Percentiles rank a stretch among this genome's conserved stretches.
These are phyloP conservation scores for Aspergillus fumigatus DNA, from an alignment of 2,329 filamentous ascomycete species.

Conservation along the genomic window DNA sequence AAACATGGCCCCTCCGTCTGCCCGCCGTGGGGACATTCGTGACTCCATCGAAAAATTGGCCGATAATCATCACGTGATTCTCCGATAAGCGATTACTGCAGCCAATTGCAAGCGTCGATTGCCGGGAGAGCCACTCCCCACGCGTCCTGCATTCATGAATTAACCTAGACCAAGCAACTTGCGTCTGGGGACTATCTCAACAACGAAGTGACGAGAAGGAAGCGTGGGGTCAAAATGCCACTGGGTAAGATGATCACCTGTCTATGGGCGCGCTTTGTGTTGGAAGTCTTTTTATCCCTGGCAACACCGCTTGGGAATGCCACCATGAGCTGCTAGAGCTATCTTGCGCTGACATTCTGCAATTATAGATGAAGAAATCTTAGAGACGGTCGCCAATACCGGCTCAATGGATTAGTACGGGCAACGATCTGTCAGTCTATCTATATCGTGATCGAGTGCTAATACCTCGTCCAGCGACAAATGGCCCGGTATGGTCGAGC, in stretches of 20 bases:
- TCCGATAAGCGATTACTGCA: conserved; percentile 17
- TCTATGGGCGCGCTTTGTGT: neutral
- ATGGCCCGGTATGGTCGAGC: conserved; percentile 65
- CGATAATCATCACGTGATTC: conserved; percentile 19
- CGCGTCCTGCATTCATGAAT: conserved; percentile 1
- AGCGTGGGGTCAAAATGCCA: neutral
- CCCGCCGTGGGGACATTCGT: conserved; percentile 10
- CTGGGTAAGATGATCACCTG: conserved; percentile 16
- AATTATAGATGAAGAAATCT: conserved; percentile 46
- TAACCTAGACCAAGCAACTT: neutral
- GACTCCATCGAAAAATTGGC: conserved; percentile 3
- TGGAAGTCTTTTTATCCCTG: neutral
- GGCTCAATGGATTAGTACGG: conserved; percentile 56
- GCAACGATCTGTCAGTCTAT: neutral
- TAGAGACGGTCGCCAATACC: conserved; percentile 54
- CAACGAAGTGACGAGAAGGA: neutral
- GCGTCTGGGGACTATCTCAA: neutral
- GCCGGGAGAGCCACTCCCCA: conserved; percentile 6
- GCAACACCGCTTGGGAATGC: neutral
- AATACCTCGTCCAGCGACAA: conserved; percentile 50
- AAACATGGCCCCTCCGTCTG: conserved; percentile 11
- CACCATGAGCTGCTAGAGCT: neutral
- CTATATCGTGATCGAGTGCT: conserved; percentile 16
- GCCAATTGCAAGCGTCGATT: conserved; percentile 11
- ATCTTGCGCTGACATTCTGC: conserved; percentile 3